These are phyloP conservation scores for Coniochaeta ligniaria DNA, from an alignment of 2,329 filamentous ascomycete genomes.

Conservation along the genomic window DNA sequence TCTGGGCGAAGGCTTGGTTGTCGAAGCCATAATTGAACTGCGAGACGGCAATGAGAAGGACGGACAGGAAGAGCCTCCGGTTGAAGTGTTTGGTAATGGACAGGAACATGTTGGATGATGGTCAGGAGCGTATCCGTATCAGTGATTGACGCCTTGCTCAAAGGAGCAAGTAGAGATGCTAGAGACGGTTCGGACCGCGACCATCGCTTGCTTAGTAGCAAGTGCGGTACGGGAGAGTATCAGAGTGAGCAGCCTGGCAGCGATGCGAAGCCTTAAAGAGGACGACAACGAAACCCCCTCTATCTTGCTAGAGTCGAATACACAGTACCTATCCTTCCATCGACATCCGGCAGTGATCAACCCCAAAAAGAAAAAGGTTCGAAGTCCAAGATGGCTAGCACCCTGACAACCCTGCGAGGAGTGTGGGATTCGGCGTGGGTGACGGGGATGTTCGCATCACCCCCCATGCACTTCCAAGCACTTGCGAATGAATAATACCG, in stretches of 20 bases:
- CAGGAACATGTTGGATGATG: not conserved
- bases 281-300: not conserved
- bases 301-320: not conserved
- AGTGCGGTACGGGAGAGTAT: not conserved
- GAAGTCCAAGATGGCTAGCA: not conserved
- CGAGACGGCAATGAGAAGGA: conserved; percentile 22
- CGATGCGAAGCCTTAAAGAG: not conserved
- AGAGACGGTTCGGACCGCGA: not conserved
- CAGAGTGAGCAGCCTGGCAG: not conserved
- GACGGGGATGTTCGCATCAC: not conserved
- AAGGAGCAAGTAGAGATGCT: not conserved
- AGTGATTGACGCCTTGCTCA: not conserved
- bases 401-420: not conserved
- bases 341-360: not conserved
- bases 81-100: conserved; percentile 7
- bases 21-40: conserved; percentile 33
- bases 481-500: not conserved
- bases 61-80: conserved; percentile 10
- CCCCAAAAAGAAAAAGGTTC: not conserved
- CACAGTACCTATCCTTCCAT: too few species aligned
- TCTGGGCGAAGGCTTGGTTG: conserved; percentile 25
- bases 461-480: not conserved
- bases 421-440: not conserved
- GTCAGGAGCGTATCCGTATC: not conserved
- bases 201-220: not conserved